Base-by-base conservation (phyloP, 805 yeast species). In the Cyberlindnera petersonii region DNA sequence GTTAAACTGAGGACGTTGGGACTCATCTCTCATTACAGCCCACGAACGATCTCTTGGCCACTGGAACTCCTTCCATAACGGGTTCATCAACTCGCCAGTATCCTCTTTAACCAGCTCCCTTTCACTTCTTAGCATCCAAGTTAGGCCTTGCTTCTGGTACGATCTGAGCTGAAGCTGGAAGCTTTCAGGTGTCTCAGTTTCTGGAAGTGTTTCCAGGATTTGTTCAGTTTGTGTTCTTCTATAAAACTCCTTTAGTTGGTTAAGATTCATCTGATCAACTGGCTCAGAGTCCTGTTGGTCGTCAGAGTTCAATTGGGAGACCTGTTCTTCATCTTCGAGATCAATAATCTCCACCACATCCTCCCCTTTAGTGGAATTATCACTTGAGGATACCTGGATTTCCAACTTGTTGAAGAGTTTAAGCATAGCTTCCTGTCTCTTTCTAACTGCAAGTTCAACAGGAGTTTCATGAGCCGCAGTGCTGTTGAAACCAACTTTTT, bases 111-210 rank as follows among this genome's bases (percentile, higher is more conserved):
- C 47, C 44, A 72, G 61, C 46, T 82, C 88, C 27, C 74, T 70
- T 55, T 88, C 96, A 40, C 91, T 67, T 23, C 78, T 71, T n/a
- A 87, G 61, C 91, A 88, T 82, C 96, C 96, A 88, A 1, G 89
- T 77, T 22, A 87, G 62, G 0, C 95, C 96, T 51, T 82, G 86
- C 44, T 75, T 79, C 60, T 91, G 98, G 58, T 91, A 91, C 1
- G 78, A 74, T 40, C 95, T 66, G 35, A 91, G 62, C 1, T 65
- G 64, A 35, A 89, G 50, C 8, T 67, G 68, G 52, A 88, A 83
- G 2, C 68, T 51, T 39, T 73, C 72, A 1, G 53, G 51, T 5
- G 66, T 46, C 3, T 79, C 79, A 1, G 83, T 74, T 43, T 76
- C 81, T 2, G 89, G 89, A 5, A 82, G 64, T 19, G 71, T 65